phyloP scores from a whole-genome alignment of 768 basidiomycete species.

The Boletus sp. region DNA sequence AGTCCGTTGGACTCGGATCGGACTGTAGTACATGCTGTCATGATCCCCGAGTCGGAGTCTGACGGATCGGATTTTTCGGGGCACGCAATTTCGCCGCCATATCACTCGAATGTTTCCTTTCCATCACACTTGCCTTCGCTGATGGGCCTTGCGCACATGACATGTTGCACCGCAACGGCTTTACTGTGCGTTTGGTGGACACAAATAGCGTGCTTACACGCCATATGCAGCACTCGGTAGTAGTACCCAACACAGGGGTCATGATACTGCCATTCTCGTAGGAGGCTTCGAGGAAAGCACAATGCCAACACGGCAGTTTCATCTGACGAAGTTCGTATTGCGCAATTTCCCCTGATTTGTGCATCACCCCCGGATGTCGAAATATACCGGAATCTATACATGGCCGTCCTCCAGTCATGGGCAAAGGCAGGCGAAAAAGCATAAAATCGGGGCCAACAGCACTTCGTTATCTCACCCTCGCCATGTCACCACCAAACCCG shows the following conservation, averaged over 20 bases:
- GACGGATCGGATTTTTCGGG: no score
- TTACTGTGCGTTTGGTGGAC: no score
- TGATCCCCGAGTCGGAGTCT: no score
- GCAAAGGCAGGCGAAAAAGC: neutral
- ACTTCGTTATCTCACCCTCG: neutral
- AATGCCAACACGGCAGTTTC: neutral
- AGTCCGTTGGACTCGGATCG: no score
- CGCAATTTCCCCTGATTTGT: neutral
- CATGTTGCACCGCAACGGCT: no score
- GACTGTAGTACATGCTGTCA: no score
- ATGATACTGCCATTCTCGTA: neutral
- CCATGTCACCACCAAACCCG: neutral
- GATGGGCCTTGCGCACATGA: no score
- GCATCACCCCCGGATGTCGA: neutral
- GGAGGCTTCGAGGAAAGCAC: neutral
- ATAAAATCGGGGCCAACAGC: neutral
- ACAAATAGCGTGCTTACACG: neutral
- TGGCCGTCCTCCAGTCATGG: neutral
- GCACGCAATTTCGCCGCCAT: no score
- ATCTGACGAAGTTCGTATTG: neutral
- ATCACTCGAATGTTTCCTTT: no score
- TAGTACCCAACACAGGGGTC: neutral
- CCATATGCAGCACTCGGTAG: no score
- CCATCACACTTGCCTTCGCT: no score
- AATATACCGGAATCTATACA: neutral